phyloP scores from a whole-genome alignment of 2,329 filamentous ascomycete genomes.

The Parastagonospora nodorum region DNA sequence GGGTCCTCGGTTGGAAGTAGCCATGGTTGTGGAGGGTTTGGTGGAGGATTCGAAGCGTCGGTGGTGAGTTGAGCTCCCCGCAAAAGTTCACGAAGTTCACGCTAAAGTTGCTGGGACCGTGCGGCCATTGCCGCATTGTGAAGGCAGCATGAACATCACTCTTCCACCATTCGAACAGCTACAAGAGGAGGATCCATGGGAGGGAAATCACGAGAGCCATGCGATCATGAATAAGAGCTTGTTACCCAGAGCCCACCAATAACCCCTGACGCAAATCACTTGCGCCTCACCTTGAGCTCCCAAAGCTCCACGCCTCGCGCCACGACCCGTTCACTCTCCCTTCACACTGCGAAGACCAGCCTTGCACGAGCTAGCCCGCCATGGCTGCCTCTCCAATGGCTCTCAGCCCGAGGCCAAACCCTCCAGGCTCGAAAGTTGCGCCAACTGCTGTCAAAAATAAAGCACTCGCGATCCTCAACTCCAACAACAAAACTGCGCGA shows the following conservation, averaged over 20 bases:
- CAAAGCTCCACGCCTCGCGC: neutral
- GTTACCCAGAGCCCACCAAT: neutral
- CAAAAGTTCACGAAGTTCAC: constrained; percentile 28
- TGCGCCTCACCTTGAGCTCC: constrained; percentile 9
- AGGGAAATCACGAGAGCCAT: neutral
- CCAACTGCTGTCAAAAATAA: constrained; percentile 32
- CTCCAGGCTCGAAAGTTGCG: constrained; percentile 18
- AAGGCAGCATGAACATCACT: constrained; percentile 3
- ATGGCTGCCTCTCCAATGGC: constrained; percentile 34
- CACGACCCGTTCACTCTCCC: neutral
- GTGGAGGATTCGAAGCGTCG: constrained; percentile 10
- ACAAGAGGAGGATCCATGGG: neutral
- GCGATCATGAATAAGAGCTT: constrained; percentile 3
- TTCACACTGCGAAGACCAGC: no score
- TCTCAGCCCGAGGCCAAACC: constrained; percentile 35
- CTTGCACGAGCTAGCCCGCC: neutral
- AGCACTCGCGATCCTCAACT: constrained; percentile 39
- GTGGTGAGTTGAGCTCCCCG: constrained; percentile 28
- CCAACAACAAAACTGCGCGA: constrained; percentile 19
- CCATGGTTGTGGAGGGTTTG: constrained; percentile 23
- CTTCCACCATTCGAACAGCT: constrained; percentile 1
- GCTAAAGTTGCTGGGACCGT: constrained; percentile 23
- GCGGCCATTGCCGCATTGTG: constrained; percentile 17
- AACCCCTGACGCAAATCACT: neutral
- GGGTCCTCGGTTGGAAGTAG: constrained; percentile 30